These are phyloP conservation scores for Phytophthora uliginosa DNA, from an alignment of 352 stramenopile genomes.

Conservation along the genomic window DNA sequence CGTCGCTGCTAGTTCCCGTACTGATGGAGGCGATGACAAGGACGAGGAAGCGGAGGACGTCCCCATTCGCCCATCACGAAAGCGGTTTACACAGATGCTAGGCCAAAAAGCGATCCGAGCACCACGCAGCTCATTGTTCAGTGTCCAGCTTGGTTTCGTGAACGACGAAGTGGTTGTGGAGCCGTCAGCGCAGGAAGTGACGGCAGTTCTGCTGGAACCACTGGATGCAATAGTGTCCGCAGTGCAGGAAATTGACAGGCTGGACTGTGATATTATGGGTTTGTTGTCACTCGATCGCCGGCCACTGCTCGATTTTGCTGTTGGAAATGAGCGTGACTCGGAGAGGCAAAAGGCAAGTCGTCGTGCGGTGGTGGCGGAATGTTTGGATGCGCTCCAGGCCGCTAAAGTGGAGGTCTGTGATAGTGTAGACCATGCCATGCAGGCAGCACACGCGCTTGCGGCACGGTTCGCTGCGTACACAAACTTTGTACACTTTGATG, in stretches of 20 bases:
- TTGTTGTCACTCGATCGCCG: constrained; percentile 79
- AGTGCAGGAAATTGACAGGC: constrained; percentile 83
- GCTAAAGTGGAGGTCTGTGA: constrained; percentile 68
- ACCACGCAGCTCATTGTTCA: constrained; percentile 81
- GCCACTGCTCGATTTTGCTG: constrained; percentile 66
- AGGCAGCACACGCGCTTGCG: constrained; percentile 69
- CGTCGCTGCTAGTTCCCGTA: constrained; percentile 5
- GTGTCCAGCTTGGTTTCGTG: constrained; percentile 77
- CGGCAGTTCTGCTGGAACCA: constrained; percentile 75
- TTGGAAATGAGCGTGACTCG: constrained; percentile 19
- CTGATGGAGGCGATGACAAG: background rate
- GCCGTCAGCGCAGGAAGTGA: constrained; percentile 79
- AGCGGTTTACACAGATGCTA: constrained; percentile 7
- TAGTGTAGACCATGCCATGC: constrained; percentile 74
- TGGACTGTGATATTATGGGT: constrained; percentile 94
- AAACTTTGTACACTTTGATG: constrained; percentile 88
- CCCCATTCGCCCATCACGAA: constrained; percentile 3
- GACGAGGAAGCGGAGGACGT: constrained; percentile 21
- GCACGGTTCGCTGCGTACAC: constrained; percentile 84
- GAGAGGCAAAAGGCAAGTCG: constrained; percentile 12
- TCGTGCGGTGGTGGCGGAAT: constrained; percentile 53
- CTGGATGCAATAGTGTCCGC: constrained; percentile 83
- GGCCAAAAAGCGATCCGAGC: constrained; percentile 46
- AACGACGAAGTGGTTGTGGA: constrained; percentile 64
- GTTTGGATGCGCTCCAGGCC: constrained; percentile 50